Evolutionary conservation across 176 grass and related monocot species (phyloP), one percentile per base, ranked within the genome.

Genomic region (Avena sativa): DNA sequence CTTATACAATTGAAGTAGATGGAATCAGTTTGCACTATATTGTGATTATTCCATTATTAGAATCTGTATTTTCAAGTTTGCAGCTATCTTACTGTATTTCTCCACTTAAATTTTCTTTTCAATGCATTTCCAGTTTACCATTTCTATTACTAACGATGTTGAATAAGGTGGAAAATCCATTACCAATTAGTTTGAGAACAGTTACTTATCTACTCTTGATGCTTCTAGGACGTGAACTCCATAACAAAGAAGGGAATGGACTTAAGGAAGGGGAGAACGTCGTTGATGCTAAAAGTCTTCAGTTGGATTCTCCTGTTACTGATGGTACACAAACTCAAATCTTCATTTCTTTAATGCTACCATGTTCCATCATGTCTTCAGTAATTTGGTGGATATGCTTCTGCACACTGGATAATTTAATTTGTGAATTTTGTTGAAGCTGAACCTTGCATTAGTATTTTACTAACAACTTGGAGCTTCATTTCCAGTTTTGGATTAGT

Each of bases 161-260:
- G 23, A 70, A 11, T 62, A 59, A 69, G 12, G 12, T 19, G 43
- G 4, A 30, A 53, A 65, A 72, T 36, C 16, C 23, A 25, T 64
- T 7, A 21, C 19, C 65, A 79, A 62, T 34, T 56, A 38, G 17
- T 85, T 61, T 85, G 14, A 20, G 9, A 77, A 65, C 47, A 47
- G 2, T 72, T 61, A 83, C 49, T 86, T 11, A 79, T 86, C 16
- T 38, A 66, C 25, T 76, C 9, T 81, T 88, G 56, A 66, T 74
- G 40, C 10, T 84, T 76, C 2, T 71, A 90, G 91, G 91, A 13
- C 38, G 74, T 38, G 79, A 80, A 30, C n/a, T 80, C 79, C 63
- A 58, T 66, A 88, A 32, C 66, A 86, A 72, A 32, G 88, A 90
- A 81, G 70, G 62, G 47, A 93, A 79, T 73, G 81, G 20, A 20